Evolutionary conservation across 1,284 basidiomycete genomes (phyloP), one percentile per base, ranked within the genome.

Genomic region (Amylostereum areolatum): DNA sequence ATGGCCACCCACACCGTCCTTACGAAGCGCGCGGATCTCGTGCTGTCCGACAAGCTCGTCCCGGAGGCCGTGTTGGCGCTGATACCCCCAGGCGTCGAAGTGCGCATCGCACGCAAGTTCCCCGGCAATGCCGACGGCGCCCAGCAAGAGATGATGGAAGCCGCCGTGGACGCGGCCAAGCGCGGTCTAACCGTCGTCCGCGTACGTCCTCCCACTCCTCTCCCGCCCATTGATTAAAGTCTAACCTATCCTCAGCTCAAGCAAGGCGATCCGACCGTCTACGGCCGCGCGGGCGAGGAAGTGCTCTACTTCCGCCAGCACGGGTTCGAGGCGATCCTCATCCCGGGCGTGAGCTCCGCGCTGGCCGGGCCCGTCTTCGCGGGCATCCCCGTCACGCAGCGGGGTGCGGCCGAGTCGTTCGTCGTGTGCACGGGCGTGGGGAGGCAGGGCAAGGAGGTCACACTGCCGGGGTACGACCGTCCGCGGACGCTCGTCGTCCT

Each of bases 31-130:
- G 90, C 93, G 1, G 83, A 95, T 54, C 72, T 97, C 34, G 88
- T 98, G 24, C 79, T 98, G 4, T 91, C 92, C 7, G 96, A 98
- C 73, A 99, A 99, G 64, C 86, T 99, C n/a, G 96, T 98, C 1
- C 96, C 96, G 0, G 78, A 87, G 5, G 83, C 86, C 10, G 89
- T 98, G 12, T 83, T 99, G 29, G 81, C 79, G 0, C 74, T 97
- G n/a, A 91, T 98, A 46, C 95, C 95, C 0, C 68, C 76, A 4
- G 77, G 69, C 31, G 78, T 85, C 2, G 73, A 83, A 52, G 73
- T 89, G 24, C 80, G 86, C 6, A 97, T 98, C 55, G 96, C 96
- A 11, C 87, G 88, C 57, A 99, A 99, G 65, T 98, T 97, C 71
- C 96, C 96, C 0, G 96, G 96, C 0, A 98, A 98, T 62, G 92